Evolutionary conservation across 2,329 filamentous ascomycete species (phyloP).

Genomic region (Pseudomassariella vexata): DNA sequence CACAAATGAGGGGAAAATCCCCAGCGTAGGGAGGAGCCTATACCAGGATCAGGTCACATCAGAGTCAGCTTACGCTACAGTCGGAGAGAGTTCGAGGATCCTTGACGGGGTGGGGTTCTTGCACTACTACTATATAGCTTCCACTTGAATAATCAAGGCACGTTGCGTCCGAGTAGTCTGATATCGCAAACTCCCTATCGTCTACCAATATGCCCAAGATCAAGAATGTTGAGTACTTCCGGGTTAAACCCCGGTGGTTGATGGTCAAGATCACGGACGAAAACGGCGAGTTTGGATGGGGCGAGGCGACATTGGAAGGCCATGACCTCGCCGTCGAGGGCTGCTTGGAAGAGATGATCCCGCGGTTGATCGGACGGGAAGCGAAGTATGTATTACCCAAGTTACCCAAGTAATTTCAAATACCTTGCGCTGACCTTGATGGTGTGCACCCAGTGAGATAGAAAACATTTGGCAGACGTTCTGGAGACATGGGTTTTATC

Average conservation of each 20-base stretch:
- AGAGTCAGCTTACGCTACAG: no score
- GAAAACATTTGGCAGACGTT: slow-evolving; percentile 71
- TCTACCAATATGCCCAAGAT: slow-evolving; percentile 64
- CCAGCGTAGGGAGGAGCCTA: no score
- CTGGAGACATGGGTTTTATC: slow-evolving; percentile 65
- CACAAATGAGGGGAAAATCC: no score
- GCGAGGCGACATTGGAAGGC: slow-evolving; percentile 64
- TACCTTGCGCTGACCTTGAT: no score
- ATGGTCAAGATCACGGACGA: slow-evolving; percentile 69
- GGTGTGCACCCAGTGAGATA: slow-evolving; percentile 59
- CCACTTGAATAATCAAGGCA: no score
- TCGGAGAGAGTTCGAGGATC: no score
- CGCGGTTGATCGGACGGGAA: slow-evolving; percentile 57
- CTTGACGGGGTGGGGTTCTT: no score
- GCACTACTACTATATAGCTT: no score
- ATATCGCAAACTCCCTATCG: no score
- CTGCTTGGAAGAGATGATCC: slow-evolving; percentile 58
- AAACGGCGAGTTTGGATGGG: slow-evolving; percentile 59
- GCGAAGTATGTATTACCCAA: slow-evolving; percentile 48
- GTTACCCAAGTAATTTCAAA: no score
- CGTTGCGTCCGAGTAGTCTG: no score
- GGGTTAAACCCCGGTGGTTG: slow-evolving; percentile 65
- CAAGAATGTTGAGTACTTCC: slow-evolving; percentile 61
- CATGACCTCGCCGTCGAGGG: slow-evolving; percentile 68
- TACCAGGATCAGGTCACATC: no score